phyloP scores from a whole-genome alignment of 139 green algal genomes.

The Coccomyxa sp. region DNA sequence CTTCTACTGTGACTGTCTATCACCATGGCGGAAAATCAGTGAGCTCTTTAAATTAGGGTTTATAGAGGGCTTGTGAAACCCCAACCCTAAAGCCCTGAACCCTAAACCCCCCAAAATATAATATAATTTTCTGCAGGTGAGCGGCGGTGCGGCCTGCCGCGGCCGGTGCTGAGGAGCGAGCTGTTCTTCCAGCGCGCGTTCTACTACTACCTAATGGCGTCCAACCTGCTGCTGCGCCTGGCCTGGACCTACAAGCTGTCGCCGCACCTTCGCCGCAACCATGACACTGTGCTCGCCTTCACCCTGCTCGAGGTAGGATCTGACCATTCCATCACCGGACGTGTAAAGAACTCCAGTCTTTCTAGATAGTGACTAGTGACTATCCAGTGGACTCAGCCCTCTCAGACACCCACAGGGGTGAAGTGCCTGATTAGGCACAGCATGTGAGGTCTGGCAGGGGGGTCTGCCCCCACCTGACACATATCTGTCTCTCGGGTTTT shows the following conservation, averaged over 20 bases:
- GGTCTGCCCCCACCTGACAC: no score
- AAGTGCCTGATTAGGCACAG: no score
- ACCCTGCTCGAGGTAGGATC: conserved; percentile 46
- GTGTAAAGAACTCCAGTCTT: background rate
- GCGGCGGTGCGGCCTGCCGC: conserved; percentile 1
- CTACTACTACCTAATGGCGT: conserved; percentile 56
- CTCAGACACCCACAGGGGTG: background rate
- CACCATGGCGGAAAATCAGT: no score
- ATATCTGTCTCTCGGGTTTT: no score
- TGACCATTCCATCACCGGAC: background rate
- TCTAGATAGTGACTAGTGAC: background rate
- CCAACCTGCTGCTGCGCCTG: conserved; percentile 77
- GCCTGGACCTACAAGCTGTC: conserved; percentile 88
- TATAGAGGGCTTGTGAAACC: no score
- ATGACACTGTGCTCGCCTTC: conserved; percentile 48
- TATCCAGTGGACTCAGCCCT: background rate
- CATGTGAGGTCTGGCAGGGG: background rate
- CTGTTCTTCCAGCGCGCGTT: conserved; percentile 37
- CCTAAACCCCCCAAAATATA: no score
- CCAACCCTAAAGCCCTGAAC: no score
- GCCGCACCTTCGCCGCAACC: conserved; percentile 61
- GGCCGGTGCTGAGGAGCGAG: conserved; percentile 35
- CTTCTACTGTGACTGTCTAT: no score
- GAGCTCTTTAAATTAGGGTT: no score
- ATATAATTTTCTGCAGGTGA: conserved; percentile 10